Evolutionary conservation across 1,284 basidiomycete species (phyloP), one percentile per base, ranked within the genome.

Genomic region (Microbotryomycetes sp.): DNA sequence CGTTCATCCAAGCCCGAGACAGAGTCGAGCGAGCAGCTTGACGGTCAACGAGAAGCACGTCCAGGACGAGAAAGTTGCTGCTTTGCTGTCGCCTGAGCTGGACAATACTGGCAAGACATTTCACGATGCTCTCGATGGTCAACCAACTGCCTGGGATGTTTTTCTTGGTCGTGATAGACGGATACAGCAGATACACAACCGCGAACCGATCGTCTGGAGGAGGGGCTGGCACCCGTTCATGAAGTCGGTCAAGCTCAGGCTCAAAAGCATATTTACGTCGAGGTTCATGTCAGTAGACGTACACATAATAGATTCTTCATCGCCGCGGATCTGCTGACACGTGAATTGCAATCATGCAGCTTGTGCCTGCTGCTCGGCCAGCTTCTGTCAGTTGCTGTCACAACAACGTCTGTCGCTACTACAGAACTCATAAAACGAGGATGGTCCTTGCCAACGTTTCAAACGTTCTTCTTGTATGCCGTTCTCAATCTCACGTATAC

Each of bases 381-480:
- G 74, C 74, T 89, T 28, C 84, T 90, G 29, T 88, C 87, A 54
- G 73, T 91, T 56, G 90, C 88, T 74, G 90, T 91, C 61, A 90
- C 88, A 14, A 86, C 86, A 73, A 91, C 88, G 58, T 89, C 85
- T 71, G 85, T 89, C 29, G 86, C 85, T 46, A 57, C 56, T 29
- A 58, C 48, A 3, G 48, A 63, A 36, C 36, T 60, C 54, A 29
- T 48, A 49, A 28, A 57, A 31, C 28, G n/a, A 54, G 45, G 22
- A 25, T 32, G 25, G 30, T 51, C 14, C 6, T 74, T 90, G 54
- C 83, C 89, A 16, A 88, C 87, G 6, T 89, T 87, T 0, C 88
- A 90, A 74, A 87, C 83, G 9, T 84, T 86, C 73, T 89, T 89
- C 77, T 74, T 88, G 87, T 89, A 92, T 77, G 85, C 89, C 72